phyloP scores from a whole-genome alignment of 306 rosid species.

The Lathyrus oleraceus region DNA sequence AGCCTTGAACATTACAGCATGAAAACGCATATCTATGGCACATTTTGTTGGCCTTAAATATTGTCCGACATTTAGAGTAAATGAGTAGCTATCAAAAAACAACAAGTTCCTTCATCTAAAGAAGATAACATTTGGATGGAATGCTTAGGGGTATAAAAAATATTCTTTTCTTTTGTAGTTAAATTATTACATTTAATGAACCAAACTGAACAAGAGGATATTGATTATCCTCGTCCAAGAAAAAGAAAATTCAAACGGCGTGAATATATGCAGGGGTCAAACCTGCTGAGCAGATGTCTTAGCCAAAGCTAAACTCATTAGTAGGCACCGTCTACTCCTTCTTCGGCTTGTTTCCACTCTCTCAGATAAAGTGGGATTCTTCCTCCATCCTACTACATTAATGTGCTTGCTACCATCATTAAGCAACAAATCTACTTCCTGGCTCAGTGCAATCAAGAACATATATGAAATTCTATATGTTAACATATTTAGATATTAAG shows the following conservation, averaged over 20 bases:
- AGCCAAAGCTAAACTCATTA: conserved; percentile 96
- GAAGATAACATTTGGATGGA: conserved; percentile 16
- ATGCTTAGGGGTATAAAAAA: not conserved
- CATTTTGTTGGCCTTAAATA: conserved; percentile 26
- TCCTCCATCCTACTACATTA: conserved; percentile 92
- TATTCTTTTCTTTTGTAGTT: conserved; percentile 7
- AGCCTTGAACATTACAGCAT: conserved; percentile 10
- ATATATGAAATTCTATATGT: conserved; percentile 15
- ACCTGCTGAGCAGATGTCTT: conserved; percentile 89
- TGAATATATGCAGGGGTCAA: conserved; percentile 30
- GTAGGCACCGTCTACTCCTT: conserved; percentile 93
- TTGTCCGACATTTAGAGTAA: conserved; percentile 5
- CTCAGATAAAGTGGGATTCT: conserved; percentile 70
- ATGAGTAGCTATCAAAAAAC: conserved; percentile 15
- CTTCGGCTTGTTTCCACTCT: conserved; percentile 95
- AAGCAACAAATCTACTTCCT: conserved; percentile 97
- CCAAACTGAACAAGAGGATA: conserved; percentile 16
- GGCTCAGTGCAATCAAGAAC: conserved; percentile 40
- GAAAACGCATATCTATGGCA: not conserved
- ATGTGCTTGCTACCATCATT: conserved; percentile 99
- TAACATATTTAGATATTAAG: conserved; percentile 28
- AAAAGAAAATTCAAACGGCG: conserved; percentile 19
- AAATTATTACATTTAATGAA: conserved; percentile 20
- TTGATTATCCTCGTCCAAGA: conserved; percentile 29
- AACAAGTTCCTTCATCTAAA: conserved; percentile 12